Evolutionary conservation across 768 basidiomycete genomes (phyloP), one percentile per base, ranked within the genome.

Genomic region (Roridomyces roridus): DNA sequence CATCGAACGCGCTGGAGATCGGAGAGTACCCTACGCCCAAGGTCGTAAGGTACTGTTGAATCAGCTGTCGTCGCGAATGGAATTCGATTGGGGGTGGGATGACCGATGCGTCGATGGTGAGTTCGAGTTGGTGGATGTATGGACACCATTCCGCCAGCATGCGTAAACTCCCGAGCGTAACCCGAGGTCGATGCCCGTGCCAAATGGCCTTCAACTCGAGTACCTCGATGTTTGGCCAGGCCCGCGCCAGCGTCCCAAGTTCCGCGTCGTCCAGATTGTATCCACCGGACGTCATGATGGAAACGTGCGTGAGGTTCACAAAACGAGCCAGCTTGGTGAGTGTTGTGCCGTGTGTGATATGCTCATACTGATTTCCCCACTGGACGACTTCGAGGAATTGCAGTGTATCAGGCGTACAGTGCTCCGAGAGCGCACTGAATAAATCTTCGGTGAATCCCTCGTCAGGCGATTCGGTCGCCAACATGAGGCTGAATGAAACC

Each of bases 261-360:
- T 6, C 4, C 4, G n/a, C 25, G n/a, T 53, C 51, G 20, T 46
- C 36, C n/a, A 53, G 35, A 14, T 53, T 45, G 43, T 28, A 53
- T 17, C 51, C 51, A 2, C 3, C 7, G 1, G 18, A 15, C 6
- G 31, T 26, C 14, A 11, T 26, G 9, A 46, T 53, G 1, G 24
- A 23, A 4, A 53, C 23, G 15, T 21, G n/a, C 0, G 35, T 7
- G 18, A 53, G 51, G 6, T 46, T 39, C 8, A 1, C 21, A 17
- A 53, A 46, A 21, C 24, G 42, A 52, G 36, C 15, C 17, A 12
- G 4, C 44, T 24, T 3, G 46, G 11, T 2, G n/a, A 2, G 18
- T 17, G 1, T n/a, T n/a, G n/a, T n/a, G n/a, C 18, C 42, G 10
- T 17, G 21, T 10, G 11, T 2, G 17, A 6, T 21, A 28, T 17